Evolutionary conservation across 495 filamentous ascomycete genomes (phyloP), one percentile per base, ranked within the genome.

Genomic region (Baudoinia panamericana): DNA sequence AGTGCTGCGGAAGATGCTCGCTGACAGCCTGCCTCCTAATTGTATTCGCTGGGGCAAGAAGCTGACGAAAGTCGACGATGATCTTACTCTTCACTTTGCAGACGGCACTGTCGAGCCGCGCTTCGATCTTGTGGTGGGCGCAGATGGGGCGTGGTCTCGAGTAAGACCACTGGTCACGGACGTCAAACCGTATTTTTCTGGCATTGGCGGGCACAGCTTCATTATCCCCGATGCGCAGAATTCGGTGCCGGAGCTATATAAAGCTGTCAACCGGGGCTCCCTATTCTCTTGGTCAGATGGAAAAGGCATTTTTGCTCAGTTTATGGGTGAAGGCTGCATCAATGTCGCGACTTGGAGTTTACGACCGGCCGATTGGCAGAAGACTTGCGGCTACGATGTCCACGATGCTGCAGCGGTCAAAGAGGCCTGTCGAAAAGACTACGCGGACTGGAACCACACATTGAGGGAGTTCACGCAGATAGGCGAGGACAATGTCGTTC

Each of bases 91-190:
- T 5, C 41, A 57, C n/a, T 62, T 63, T 19, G 44, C 45, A 11
- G 28, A 47, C 26, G 55, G 56, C 26, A 50, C 43, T 2, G 19
- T 23, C 8, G 56, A 52, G 29, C 25, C 15, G n/a, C 57, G 44
- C 1, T 71, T 68, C 45, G 69, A 77, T 50, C 56, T 80, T 0
- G 60, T 79, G 0, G 60, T 78, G 18, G 75, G 76, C 10, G 73
- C 74, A 4, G 75, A 79, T 43, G 75, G 75, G 10, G 71, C 74
- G 10, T 78, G 73, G 69, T 69, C 64, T 10, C 62, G 61, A 33
- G 63, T 74, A 6, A 66, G 75, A 20, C 53, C 46, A 0, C 29
- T 67, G 2, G 50, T 78, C 24, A 69, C 64, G 3, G 53, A 64
- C 28, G 53, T 57, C 22, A 49, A 54, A 36, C 76, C 73, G 1